Evolutionary conservation across 1,284 basidiomycete species (phyloP), one percentile per base, ranked within the genome.

Genomic region (Earliella scabrosa): DNA sequence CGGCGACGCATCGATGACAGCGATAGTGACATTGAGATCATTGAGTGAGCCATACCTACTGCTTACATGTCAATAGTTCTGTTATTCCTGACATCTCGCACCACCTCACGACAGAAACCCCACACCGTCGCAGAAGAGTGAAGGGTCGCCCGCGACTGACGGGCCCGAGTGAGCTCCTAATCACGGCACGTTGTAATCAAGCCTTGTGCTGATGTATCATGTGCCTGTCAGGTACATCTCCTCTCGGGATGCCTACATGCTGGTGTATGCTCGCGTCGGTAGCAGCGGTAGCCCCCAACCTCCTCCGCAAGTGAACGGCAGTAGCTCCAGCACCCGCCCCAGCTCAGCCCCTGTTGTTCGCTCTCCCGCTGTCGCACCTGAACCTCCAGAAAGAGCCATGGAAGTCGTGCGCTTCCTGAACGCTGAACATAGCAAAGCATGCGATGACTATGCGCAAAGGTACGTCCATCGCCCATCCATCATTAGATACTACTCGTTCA

Each of bases 211-310:
- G n/a, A n/a, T n/a, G n/a, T n/a, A n/a, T n/a, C n/a, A n/a, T n/a
- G n/a, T n/a, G n/a, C n/a, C n/a, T n/a, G 10, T 23, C 45, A 68
- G 72, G 45, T 64, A 64, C 50, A 60, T 71, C 56, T 77, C 81
- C 1, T 95, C 93, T 1, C 89, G 83, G 70, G 92, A 95, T 63
- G 93, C 92, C 23, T 97, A 97, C 73, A 95, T 97, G 93, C 81
- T 97, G 35, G 87, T 97, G 48, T 97, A 97, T 72, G 82, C 83
- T 38, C 82, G 83, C 9, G 69, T 35, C 52, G 48, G 35, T 14
- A 18, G 47, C 24, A 47, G 41, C 23, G 45, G 7, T 14, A 26
- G 29, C 9, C 27, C 39, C 2, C 23, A 27, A 6, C 31, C 43
- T 20, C 20, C 35, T 3, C 46, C 29, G 2, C 34, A 48, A 24